Base-by-base conservation (phyloP, 2,329 filamentous ascomycete species). In the Penicillium brevicompactum region DNA sequence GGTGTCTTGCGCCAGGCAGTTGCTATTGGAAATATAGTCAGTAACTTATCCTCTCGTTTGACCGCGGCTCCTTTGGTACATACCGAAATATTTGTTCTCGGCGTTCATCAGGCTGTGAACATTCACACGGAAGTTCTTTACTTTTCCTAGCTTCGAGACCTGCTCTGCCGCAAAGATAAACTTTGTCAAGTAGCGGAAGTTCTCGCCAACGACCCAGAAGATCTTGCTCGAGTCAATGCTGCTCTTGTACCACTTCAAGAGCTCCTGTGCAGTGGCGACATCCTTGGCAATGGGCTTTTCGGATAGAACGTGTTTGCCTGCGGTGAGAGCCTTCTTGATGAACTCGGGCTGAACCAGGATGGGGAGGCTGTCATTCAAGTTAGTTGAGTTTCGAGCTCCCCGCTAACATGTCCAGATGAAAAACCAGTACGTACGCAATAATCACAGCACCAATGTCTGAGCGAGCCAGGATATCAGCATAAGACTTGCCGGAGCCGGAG, bases 281-380 rank as follows among this genome's bases (percentile, higher is more conserved):
- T 85, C 81, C 63, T 82, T 80, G 3, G 78, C 80, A 32, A 84
- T 80, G n/a, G 82, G 82, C 63, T 84, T 84, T 63, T 84, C 82
- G 14, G 80, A 81, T 1, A 84, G 71, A 13, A 84, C 82, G 64
- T 84, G 81, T 60, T 84, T 84, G 9, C 80, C 80, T 10, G 80
- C 79, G 9, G 69, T 59, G 0, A 84, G 69, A 2, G 80, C 80
- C 55, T 74, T 73, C 42, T 74, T 74, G 60, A 84, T 80, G 60
- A 78, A 82, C 1, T 73, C 70, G n/a, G 80, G 81, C 51, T 84
- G 82, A 3, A 73, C 71, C 14, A 75, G 71, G 61, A 84, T 84
- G 0, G 82, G 82, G 9, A 84, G 74, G 4, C 79, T 81, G 46
- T 51, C 7, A 11, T 45, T 2, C n/a, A 24, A 14, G n/a, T 55